Base-by-base conservation (phyloP, 306 rosid species). In the Gastrolobium bilobum region DNA sequence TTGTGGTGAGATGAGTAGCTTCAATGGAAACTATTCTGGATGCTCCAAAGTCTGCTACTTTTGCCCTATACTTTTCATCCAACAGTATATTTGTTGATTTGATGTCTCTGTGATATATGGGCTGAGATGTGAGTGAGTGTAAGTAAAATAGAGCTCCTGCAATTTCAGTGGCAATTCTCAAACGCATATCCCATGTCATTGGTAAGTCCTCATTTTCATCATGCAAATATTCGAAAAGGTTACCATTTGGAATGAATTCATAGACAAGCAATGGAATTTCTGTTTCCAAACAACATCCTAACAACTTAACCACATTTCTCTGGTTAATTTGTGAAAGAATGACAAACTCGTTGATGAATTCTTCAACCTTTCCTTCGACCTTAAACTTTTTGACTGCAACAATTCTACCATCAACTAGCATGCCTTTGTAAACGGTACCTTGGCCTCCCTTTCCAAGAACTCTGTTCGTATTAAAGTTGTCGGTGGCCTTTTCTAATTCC, bases 241-340 rank as follows among this genome's bases (percentile, higher is more conserved):
- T 81, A 2, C 85, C 85, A 20, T 81, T 81, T 0, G 77, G 81
- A 47, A 75, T 81, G 65, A 81, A 81, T 3, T 81, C 85, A 29
- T 81, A 81, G 9, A 81, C 65, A 0, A 81, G 71, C 31, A 81
- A 7, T 8, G 66, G 85, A n/a, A 75, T 64, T 14, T 70, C 9
- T 10, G 78, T 70, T 79, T 77, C 82, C 26, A 82, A 44, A 57
- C 82, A 82, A 70, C 70, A 76, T 2, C 82, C 86, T 8, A 82
- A 15, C 9, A 82, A 5, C 68, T 71, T 82, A 1, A 82, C 86
- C 82, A 82, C 86, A 43, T 82, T 76, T 52, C 86, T 76, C 9
- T 82, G 78, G 71, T 82, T 82, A 15, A 82, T 62, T 46, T 77
- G 86, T 1, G 78, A 76, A 20, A 82, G 86, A 34, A 82, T 44